Base-by-base conservation (phyloP, 1,284 basidiomycete genomes). In the Vanrija humicola region DNA sequence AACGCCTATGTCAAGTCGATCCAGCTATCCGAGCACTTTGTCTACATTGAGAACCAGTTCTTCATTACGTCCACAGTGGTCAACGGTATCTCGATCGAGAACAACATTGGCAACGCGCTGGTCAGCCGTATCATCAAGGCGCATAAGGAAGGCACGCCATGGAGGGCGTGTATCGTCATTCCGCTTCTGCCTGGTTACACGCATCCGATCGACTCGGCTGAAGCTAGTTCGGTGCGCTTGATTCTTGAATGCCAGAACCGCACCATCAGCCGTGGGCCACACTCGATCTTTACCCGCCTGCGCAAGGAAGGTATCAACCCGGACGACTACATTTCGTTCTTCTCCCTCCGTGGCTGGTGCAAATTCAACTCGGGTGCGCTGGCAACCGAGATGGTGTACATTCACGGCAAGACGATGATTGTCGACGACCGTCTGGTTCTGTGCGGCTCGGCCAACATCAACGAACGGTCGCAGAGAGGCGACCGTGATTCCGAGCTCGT, bases 381-480 rank as follows among this genome's bases (percentile, higher is more conserved):
- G 56, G 89, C 89, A 4, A 96, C 93, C 1, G 95, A 98, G 74
- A 88, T 92, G 78, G 86, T 94, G 16, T 94, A 95, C 73, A 90
- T 94, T 59, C 91, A 94, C 71, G 89, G 82, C 50, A 92, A 92
- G 61, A 77, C 74, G 26, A 94, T 95, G 80, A 87, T 98, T 52
- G 92, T 98, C 10, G 96, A 98, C 72, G 95, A 99, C 70, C 86
- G 75, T 34, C 81, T 96, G 43, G 94, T 87, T n/a, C 91, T 98
- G 63, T 97, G 97, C 65, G 95, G 95, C n/a, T 96, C 93, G 55
- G 95, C 95, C 18, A 98, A 98, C 73, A 95, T 98, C 80, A 98
- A 99, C 72, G 95, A 99, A 75, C 85, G 95, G 34, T 95, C 90
- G 29, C 90, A 93, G 73, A 83, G 91, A 21, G 95, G 95, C 39